Conservation (phyloP, 768 basidiomycete genomes). For the Heimioporus sp. region DNA sequence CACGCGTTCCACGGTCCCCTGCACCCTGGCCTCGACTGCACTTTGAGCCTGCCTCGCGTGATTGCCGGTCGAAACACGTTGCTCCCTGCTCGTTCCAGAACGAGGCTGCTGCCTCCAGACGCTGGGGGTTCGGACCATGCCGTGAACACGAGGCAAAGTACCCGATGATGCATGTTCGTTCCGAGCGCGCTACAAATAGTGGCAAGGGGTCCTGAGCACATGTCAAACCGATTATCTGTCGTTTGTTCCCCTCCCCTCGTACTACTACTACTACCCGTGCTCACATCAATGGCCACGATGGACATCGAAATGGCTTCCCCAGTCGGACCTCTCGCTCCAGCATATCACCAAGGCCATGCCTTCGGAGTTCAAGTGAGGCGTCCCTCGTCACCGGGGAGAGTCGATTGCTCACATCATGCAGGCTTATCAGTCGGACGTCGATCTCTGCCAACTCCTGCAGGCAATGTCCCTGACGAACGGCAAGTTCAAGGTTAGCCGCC, state of each 20-base stretch:
- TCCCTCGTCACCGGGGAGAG: neutral
- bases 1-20: neutral
- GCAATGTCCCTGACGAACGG: constrained; percentile 46
- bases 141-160: constrained; percentile 29
- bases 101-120: constrained; percentile 3
- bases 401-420: constrained; percentile 2
- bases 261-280: neutral
- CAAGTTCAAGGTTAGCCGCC: constrained; percentile 29
- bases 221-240: constrained; percentile 15
- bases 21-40: neutral
- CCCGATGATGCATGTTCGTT: constrained; percentile 25
- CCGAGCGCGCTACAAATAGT: constrained; percentile 26
- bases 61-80: constrained; percentile 12
- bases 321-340: constrained; percentile 24
- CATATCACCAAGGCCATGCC: constrained; percentile 15
- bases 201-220: constrained; percentile 4
- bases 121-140: constrained; percentile 11
- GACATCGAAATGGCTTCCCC: constrained; percentile 34
- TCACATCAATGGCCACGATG: constrained; percentile 23
- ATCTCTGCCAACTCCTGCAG: constrained; percentile 53
- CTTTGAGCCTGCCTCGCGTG: neutral
- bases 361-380: constrained; percentile 23
- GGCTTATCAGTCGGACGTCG: constrained; percentile 35
- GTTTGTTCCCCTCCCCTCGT: neutral
- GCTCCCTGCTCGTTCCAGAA: constrained; percentile 8